Evolutionary conservation across 108 stramenopile species (phyloP).

Genomic region (Cylindrotheca closterium): DNA sequence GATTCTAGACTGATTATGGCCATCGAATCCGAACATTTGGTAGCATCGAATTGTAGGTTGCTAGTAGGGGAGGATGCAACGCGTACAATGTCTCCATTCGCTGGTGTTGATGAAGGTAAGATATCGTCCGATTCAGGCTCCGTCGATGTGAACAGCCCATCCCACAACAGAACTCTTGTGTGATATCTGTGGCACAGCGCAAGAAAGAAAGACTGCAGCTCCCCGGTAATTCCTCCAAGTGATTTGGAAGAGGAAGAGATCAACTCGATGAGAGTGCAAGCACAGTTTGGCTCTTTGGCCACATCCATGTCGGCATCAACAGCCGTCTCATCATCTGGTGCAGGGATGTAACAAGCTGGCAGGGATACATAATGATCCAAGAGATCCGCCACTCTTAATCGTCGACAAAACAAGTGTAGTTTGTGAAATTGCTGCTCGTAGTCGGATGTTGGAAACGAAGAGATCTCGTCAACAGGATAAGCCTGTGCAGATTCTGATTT

Average conservation of each 20-base stretch:
- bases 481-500: neutral
- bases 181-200: constrained; percentile 66
- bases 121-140: constrained; percentile 48
- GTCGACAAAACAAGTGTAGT: constrained; percentile 61
- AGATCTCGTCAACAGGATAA: constrained; percentile 13
- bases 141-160: constrained; percentile 52
- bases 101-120: constrained; percentile 13
- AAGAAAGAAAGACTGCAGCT: constrained; percentile 43
- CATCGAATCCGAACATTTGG: constrained; percentile 88
- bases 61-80: constrained; percentile 40
- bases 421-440: constrained; percentile 43
- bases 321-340: neutral
- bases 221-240: constrained; percentile 20
- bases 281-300: constrained; percentile 13
- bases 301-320: neutral
- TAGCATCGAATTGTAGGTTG: constrained; percentile 61
- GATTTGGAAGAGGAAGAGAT: constrained; percentile 16
- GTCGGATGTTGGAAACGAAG: constrained; percentile 16
- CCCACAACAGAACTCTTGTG: constrained; percentile 60
- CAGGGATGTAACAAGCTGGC: constrained; percentile 26
- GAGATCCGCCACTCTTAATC: constrained; percentile 64
- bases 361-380: constrained; percentile 50
- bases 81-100: constrained; percentile 41
- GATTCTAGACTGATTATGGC: constrained; percentile 34
- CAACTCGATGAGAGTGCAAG: constrained; percentile 19